These are phyloP conservation scores for Apophysomyces ossiformis DNA, from an alignment of 371 early-diverging fungal genomes.

Conservation along the genomic window DNA sequence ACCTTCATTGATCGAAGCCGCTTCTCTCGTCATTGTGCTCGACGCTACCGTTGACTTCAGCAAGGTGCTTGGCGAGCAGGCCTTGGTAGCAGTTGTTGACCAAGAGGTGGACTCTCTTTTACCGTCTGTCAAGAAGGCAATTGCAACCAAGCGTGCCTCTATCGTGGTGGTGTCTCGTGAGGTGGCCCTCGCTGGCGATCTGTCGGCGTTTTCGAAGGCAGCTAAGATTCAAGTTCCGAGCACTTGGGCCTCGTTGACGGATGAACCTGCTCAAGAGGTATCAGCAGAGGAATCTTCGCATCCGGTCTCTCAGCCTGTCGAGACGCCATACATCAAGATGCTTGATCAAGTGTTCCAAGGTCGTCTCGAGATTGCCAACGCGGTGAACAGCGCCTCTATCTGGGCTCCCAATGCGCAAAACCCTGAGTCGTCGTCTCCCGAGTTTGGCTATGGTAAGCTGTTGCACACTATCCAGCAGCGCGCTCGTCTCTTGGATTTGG, in stretches of 20 bases:
- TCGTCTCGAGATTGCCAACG: constrained; percentile 83
- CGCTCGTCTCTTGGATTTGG: constrained; percentile 65
- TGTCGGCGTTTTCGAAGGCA: neutral
- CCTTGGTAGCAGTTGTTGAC: constrained; percentile 26
- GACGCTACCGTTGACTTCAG: constrained; percentile 22
- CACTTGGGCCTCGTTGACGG: constrained; percentile 4
- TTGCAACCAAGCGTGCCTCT: constrained; percentile 29
- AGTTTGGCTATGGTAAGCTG: constrained; percentile 85
- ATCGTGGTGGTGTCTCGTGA: neutral
- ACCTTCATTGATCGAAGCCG: constrained; percentile 30
- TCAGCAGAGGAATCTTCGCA: neutral
- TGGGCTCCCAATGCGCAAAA: constrained; percentile 48
- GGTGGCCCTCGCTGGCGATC: neutral
- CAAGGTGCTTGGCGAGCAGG: constrained; percentile 6
- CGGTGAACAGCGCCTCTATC: constrained; percentile 52
- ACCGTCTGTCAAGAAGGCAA: constrained; percentile 21
- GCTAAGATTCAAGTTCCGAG: neutral
- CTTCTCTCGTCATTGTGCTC: constrained; percentile 12
- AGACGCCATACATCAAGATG: constrained; percentile 83
- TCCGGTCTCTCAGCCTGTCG: constrained; percentile 31
- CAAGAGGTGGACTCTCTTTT: constrained; percentile 15
- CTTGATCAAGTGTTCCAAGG: constrained; percentile 78
- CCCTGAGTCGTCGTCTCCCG: constrained; percentile 67
- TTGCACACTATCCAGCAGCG: constrained; percentile 74
- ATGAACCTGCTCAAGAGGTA: neutral